phyloP scores from a whole-genome alignment of 78 protist genomes.

The Cyanophora paradoxa region DNA sequence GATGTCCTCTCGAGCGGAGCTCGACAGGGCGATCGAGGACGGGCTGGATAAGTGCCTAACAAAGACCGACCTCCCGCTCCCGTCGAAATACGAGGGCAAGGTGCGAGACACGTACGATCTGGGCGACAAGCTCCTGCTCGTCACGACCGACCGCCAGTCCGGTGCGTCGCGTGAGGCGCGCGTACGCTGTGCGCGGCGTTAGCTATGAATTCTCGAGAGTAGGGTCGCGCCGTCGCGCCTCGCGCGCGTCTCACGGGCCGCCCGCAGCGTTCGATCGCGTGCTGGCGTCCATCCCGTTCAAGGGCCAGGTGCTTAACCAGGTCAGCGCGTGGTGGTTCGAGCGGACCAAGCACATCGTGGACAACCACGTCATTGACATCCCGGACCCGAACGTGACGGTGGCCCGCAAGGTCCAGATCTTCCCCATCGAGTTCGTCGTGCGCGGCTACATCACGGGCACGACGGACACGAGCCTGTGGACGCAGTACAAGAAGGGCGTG shows the following conservation, averaged over 20 bases:
- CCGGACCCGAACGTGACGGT: slow-evolving; percentile 25
- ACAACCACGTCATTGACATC: slow-evolving; percentile 1
- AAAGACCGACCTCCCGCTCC: background rate
- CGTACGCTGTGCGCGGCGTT: background rate
- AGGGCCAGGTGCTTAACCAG: slow-evolving; percentile 24
- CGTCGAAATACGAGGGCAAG: slow-evolving; percentile 12
- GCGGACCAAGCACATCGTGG: slow-evolving; percentile 15
- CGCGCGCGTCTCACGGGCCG: no score
- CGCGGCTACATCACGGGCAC: slow-evolving; percentile 34
- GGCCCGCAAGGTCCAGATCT: background rate
- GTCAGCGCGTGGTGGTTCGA: slow-evolving; percentile 36
- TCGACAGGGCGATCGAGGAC: no score
- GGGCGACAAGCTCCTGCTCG: background rate
- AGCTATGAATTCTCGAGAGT: no score
- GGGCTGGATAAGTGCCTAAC: no score
- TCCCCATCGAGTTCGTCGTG: slow-evolving; percentile 27
- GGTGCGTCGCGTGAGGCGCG: background rate
- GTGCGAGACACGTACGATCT: slow-evolving; percentile 12
- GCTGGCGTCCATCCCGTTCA: slow-evolving; percentile 25
- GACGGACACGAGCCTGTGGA: slow-evolving; percentile 25
- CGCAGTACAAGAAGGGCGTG: slow-evolving; percentile 26
- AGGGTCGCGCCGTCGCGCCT: no score
- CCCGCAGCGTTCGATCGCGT: slow-evolving; percentile 13
- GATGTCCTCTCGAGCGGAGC: no score
- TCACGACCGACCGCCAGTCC: slow-evolving; percentile 18